These are phyloP conservation scores for Boletus subparvulus DNA, from an alignment of 768 basidiomycete genomes.

Conservation along the genomic window DNA sequence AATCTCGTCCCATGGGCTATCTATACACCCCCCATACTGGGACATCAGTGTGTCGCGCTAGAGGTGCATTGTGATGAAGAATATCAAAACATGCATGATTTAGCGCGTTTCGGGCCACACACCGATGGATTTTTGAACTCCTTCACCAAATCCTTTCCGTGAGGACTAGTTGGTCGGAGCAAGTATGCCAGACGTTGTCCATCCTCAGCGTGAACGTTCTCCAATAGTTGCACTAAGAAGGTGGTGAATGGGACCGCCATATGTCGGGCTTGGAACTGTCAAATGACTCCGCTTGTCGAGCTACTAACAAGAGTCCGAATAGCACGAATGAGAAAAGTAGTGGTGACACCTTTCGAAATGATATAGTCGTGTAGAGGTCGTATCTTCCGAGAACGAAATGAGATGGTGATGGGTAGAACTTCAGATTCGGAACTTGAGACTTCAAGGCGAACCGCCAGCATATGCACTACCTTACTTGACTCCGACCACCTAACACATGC, in stretches of 20 bases:
- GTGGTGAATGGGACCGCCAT: slow-evolving; percentile 54
- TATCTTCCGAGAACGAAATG: neutral
- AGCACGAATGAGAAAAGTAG: no score
- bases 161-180: slow-evolving; percentile 73
- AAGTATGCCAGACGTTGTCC: slow-evolving; percentile 71
- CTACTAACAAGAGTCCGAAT: neutral
- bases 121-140: slow-evolving; percentile 63
- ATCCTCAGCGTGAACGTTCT: slow-evolving; percentile 60
- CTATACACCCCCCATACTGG: slow-evolving; percentile 57
- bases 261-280: neutral
- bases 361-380: neutral
- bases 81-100: neutral
- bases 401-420: neutral
- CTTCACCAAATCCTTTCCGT: slow-evolving; percentile 73
- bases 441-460: no score
- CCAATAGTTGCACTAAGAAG: slow-evolving; percentile 58
- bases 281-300: neutral
- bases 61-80: slow-evolving; percentile 37
- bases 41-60: slow-evolving; percentile 21
- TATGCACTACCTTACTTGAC: neutral
- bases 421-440: no score
- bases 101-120: slow-evolving; percentile 13
- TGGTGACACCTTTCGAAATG: neutral
- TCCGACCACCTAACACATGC: neutral
- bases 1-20: slow-evolving; percentile 83